A percentile compares a stretch with the other conserved stretches of the same genome.
Conservation (phyloP, 257 asterid species). For the Vinca minor region DNA sequence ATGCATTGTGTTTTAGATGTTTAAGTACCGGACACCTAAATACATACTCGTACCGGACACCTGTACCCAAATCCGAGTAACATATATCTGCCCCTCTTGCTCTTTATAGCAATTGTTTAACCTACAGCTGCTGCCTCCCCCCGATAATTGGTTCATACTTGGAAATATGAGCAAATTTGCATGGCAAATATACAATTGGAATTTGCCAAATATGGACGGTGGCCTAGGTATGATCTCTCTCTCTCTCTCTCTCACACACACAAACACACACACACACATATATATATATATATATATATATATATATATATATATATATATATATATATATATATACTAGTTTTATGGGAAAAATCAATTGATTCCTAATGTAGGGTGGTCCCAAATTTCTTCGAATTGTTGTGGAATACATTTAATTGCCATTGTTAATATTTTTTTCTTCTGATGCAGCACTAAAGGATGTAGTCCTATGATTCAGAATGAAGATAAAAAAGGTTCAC, state of each 20-base stretch:
- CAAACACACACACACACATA: too few relatives aligned
- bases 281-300: too few relatives aligned
- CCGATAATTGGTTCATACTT: neutral
- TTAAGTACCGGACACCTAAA: too few relatives aligned
- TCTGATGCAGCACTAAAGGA: too few relatives aligned
- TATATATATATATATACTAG: neutral
- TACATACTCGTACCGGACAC: too few relatives aligned
- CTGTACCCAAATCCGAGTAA: too few relatives aligned
- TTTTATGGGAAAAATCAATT: constrained; percentile 17
- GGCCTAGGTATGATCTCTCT: too few relatives aligned
- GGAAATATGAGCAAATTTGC: constrained; percentile 2
- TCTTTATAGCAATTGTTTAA: too few relatives aligned
- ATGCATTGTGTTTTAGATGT: too few relatives aligned
- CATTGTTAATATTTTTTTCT: constrained; percentile 3
- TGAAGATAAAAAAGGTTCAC: neutral
- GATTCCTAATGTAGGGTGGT: constrained; percentile 31
- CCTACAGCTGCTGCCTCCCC: neutral
- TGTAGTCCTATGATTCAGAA: too few relatives aligned
- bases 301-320: too few relatives aligned
- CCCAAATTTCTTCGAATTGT: constrained; percentile 14
- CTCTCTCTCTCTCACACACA: too few relatives aligned
- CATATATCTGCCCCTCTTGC: neutral
- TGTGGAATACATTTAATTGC: constrained; percentile 3
- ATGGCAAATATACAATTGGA: constrained; percentile 11
- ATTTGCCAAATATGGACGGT: constrained; percentile 41